Evolutionary conservation across 2,329 filamentous ascomycete species (phyloP).

Genomic region (Fusarium oxysporum): DNA sequence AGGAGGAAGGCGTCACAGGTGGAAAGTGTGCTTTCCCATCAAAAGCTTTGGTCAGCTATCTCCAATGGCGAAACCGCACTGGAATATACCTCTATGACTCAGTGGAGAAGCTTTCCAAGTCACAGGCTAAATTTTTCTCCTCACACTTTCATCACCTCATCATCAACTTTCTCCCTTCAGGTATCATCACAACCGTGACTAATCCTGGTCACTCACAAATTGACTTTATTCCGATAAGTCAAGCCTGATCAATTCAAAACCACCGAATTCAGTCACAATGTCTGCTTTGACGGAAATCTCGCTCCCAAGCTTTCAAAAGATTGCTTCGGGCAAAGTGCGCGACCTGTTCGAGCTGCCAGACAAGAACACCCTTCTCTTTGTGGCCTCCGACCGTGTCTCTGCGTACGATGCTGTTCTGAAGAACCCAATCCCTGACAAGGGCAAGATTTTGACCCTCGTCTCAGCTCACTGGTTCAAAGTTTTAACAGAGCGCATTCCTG

Average conservation of each 20-base stretch:
- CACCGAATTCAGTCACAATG: constrained; percentile 7
- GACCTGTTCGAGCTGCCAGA: constrained; percentile 83
- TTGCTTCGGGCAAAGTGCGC: constrained; percentile 75
- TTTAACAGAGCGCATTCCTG: constrained; percentile 58
- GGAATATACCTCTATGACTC: constrained; percentile 23
- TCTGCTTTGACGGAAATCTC: constrained; percentile 34
- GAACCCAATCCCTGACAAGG: constrained; percentile 62
- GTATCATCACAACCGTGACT: constrained; percentile 7
- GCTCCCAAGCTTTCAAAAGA: constrained; percentile 50
- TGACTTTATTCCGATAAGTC: not conserved
- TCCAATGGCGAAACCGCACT: constrained; percentile 9
- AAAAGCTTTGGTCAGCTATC: not conserved
- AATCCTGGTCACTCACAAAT: not conserved
- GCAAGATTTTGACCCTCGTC: constrained; percentile 60
- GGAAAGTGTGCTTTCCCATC: constrained; percentile 6
- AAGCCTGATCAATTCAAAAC: not conserved
- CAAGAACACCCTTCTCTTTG: constrained; percentile 76
- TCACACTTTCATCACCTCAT: constrained; percentile 34
- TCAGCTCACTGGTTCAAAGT: constrained; percentile 68
- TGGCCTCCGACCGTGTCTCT: constrained; percentile 90
- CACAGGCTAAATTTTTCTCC: constrained; percentile 42
- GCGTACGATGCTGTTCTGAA: constrained; percentile 88
- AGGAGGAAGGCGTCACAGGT: not conserved
- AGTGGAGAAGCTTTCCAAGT: constrained; percentile 38
- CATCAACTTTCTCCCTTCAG: constrained; percentile 7